A percentile compares a stretch with the other conserved stretches of the same genome.
Conservation (phyloP, 352 stramenopile genomes). For the Phytophthora ohioensis region DNA sequence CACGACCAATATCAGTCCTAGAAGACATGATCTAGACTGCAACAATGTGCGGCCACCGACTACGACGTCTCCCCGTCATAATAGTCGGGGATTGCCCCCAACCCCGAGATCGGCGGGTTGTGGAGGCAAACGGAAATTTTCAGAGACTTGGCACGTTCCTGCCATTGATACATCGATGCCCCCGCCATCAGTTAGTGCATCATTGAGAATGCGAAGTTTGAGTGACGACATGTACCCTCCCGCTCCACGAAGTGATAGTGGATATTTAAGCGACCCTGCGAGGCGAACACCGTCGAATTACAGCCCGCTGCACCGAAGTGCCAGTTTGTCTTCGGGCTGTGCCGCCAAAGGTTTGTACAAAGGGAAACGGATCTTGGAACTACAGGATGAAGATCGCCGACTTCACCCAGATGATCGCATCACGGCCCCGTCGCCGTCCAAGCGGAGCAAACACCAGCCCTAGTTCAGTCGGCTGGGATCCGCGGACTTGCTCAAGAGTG, state of each 20-base stretch:
- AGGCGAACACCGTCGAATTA: constrained; percentile 20
- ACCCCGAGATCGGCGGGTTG: constrained; percentile 32
- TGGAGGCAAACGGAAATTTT: constrained; percentile 38
- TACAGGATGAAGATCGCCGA: constrained; percentile 80
- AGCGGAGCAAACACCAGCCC: constrained; percentile 54
- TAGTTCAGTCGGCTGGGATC: constrained; percentile 13
- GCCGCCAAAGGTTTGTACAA: constrained; percentile 54
- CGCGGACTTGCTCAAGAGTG: constrained; percentile 4
- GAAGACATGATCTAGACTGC: constrained; percentile 50
- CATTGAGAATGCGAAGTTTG: constrained; percentile 41
- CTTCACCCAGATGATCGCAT: constrained; percentile 62
- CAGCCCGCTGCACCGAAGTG: constrained; percentile 45
- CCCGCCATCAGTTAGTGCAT: constrained; percentile 20
- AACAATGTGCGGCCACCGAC: constrained; percentile 27
- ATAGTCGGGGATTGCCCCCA: constrained; percentile 28
- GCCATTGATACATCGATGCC: constrained; percentile 36
- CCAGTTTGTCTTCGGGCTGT: constrained; percentile 48
- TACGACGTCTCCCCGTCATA: constrained; percentile 6
- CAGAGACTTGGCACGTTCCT: constrained; percentile 38
- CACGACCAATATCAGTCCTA: constrained; percentile 74
- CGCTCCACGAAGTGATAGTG: constrained; percentile 34
- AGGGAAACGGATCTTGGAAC: constrained; percentile 77
- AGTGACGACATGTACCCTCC: constrained; percentile 48
- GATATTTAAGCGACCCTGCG: constrained; percentile 44
- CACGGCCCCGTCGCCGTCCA: constrained; percentile 55